Percentiles rank a stretch among this genome's conserved stretches.
These are phyloP conservation scores for Podospora australis DNA, from an alignment of 495 filamentous ascomycete species.

Conservation along the genomic window DNA sequence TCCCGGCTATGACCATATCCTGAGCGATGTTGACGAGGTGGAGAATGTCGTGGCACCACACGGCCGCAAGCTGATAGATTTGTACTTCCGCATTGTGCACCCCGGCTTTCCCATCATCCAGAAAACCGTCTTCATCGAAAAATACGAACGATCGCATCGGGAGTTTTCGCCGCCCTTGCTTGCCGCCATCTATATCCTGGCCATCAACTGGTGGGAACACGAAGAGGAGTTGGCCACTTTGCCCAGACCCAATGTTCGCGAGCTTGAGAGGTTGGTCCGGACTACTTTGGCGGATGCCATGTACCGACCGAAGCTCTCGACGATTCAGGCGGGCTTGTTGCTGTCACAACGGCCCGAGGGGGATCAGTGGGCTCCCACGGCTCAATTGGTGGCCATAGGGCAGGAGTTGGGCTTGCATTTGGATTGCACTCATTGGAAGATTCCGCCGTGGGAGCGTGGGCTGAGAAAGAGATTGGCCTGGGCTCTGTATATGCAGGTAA, in stretches of 20 bases:
- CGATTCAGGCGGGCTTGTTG: slow-evolving; percentile 84
- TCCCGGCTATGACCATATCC: slow-evolving; percentile 52
- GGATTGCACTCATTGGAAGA: slow-evolving; percentile 81
- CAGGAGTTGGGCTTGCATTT: slow-evolving; percentile 84
- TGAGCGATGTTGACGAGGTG: slow-evolving; percentile 67
- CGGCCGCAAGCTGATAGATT: slow-evolving; percentile 70
- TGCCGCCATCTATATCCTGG: slow-evolving; percentile 83
- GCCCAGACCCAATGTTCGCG: slow-evolving; percentile 64
- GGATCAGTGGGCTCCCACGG: slow-evolving; percentile 79
- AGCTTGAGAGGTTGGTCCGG: slow-evolving; percentile 71
- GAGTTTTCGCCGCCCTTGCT: slow-evolving; percentile 79
- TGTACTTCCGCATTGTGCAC: slow-evolving; percentile 85
- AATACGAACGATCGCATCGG: slow-evolving; percentile 67
- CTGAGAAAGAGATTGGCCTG: slow-evolving; percentile 79
- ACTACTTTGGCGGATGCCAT: slow-evolving; percentile 69
- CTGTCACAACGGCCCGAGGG: slow-evolving; percentile 83
- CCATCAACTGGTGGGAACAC: slow-evolving; percentile 83
- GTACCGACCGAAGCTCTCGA: slow-evolving; percentile 81
- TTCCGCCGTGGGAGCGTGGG: slow-evolving; percentile 79
- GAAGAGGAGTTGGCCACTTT: slow-evolving; percentile 57
- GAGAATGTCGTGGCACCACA: slow-evolving; percentile 78
- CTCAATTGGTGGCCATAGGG: slow-evolving; percentile 71
- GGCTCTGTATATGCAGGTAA: slow-evolving; percentile 67
- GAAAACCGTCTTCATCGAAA: slow-evolving; percentile 79
- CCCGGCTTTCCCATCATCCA: slow-evolving; percentile 87